A percentile compares a stretch with the other conserved stretches of the same genome.
phyloP scores from a whole-genome alignment of 2,329 filamentous ascomycete species.

The Eutypella sp. region DNA sequence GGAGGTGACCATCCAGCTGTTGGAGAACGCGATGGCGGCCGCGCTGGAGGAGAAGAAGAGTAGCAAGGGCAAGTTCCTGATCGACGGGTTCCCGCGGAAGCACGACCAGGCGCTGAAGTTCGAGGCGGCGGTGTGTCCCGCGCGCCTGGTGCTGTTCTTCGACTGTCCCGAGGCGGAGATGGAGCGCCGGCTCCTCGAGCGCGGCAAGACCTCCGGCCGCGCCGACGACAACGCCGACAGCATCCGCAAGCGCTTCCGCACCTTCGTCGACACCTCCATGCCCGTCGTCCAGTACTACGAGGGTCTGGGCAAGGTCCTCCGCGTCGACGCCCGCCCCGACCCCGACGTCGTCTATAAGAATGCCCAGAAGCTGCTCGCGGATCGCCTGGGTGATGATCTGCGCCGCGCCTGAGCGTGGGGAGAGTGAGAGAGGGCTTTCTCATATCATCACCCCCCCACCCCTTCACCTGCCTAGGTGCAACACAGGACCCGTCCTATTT shows the following conservation, averaged over 20 bases:
- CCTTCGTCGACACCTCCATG: conserved; percentile 95
- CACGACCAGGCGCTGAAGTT: conserved; percentile 96
- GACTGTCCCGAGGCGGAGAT: conserved; percentile 89
- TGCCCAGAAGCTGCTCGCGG: conserved; percentile 46
- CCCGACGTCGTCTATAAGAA: conserved; percentile 58
- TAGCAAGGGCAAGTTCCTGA: conserved; percentile 66
- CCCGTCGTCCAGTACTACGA: conserved; percentile 87
- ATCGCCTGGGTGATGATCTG: conserved; percentile 43
- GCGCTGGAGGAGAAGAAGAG: conserved; percentile 44
- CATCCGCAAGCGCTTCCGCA: conserved; percentile 93
- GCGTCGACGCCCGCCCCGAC: conserved; percentile 64
- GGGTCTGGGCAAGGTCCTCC: conserved; percentile 71
- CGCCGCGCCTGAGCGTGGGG: background rate
- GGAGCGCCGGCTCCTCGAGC: conserved; percentile 75
- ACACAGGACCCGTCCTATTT: too few species aligned
- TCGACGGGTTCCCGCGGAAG: conserved; percentile 87
- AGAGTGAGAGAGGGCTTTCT: background rate
- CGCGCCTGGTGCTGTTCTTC: conserved; percentile 85
- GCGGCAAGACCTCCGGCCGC: conserved; percentile 88
- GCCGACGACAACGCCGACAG: conserved; percentile 92
- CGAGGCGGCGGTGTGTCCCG: conserved; percentile 80
- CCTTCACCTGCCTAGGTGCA: too few species aligned
- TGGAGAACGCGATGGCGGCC: conserved; percentile 87
- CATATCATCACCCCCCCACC: too few species aligned
- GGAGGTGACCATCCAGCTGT: conserved; percentile 90